Conservation (phyloP, 1,284 basidiomycete species). For the Apiotrichum porosum region DNA sequence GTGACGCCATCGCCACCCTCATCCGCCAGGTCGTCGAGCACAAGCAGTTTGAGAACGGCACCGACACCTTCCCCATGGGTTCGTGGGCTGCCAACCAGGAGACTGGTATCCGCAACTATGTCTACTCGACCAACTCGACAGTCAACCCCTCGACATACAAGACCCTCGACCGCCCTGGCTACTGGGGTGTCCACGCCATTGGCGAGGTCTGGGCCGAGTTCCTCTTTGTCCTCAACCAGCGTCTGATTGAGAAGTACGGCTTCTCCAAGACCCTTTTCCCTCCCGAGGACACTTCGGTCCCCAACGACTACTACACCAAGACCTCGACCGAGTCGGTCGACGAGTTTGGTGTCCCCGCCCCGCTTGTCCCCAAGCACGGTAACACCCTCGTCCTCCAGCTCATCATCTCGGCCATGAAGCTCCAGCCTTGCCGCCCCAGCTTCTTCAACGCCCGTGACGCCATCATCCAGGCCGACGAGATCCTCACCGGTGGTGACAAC, state of each 20-base stretch:
- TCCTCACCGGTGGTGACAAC: constrained; percentile 89
- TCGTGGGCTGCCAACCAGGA: constrained; percentile 81
- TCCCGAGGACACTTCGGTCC: constrained; percentile 52
- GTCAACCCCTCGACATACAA: constrained; percentile 90
- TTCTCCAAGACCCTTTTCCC: constrained; percentile 76
- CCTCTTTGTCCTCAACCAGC: constrained; percentile 75
- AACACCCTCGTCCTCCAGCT: constrained; percentile 85
- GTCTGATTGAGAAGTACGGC: constrained; percentile 73
- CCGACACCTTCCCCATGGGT: constrained; percentile 71
- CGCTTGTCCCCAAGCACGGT: constrained; percentile 81
- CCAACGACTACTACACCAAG: constrained; percentile 63
- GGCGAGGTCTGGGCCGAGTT: constrained; percentile 96
- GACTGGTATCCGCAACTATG: constrained; percentile 79
- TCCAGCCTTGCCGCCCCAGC: constrained; percentile 82
- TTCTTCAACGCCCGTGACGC: constrained; percentile 92
- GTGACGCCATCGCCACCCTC: constrained; percentile 76
- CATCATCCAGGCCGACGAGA: constrained; percentile 86
- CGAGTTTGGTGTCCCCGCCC: constrained; percentile 52
- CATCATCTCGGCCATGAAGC: constrained; percentile 86
- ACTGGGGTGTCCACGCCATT: constrained; percentile 62
- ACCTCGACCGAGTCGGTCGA: constrained; percentile 30
- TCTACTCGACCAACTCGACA: constrained; percentile 70
- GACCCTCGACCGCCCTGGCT: constrained; percentile 78
- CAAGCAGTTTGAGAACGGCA: constrained; percentile 49
- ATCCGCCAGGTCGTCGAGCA: constrained; percentile 71